Conservation (phyloP, 768 basidiomycete species). For the Podaxis mareebaensis region DNA sequence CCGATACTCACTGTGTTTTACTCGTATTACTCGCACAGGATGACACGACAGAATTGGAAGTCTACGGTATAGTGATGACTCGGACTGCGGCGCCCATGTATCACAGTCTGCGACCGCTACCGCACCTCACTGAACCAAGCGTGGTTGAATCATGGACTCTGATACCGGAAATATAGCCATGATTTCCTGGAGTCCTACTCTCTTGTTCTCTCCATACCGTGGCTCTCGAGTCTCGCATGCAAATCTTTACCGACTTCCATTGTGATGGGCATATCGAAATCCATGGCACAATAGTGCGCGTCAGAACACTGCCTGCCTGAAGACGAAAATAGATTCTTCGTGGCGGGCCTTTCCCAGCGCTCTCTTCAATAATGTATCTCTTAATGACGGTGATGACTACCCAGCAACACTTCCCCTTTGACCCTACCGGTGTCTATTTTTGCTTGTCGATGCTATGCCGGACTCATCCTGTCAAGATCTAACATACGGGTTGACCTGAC, state of each 20-base stretch:
- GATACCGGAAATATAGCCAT: background rate
- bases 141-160: background rate
- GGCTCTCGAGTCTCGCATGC: background rate
- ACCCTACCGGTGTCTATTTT: background rate
- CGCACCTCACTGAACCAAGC: background rate
- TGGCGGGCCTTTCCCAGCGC: background rate
- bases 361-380: background rate
- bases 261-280: background rate
- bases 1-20: background rate
- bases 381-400: background rate
- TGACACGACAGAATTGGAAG: background rate
- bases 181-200: background rate
- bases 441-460: background rate
- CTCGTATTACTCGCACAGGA: background rate
- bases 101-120: background rate
- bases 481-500: constrained; percentile 3
- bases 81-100: background rate
- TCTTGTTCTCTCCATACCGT: background rate
- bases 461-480: background rate
- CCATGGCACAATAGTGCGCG: background rate
- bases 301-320: background rate
- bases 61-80: background rate
- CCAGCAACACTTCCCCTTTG: background rate
- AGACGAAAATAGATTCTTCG: background rate
- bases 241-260: background rate